Base-by-base conservation (phyloP, 495 filamentous ascomycete genomes). In the Daldinia loculata region DNA sequence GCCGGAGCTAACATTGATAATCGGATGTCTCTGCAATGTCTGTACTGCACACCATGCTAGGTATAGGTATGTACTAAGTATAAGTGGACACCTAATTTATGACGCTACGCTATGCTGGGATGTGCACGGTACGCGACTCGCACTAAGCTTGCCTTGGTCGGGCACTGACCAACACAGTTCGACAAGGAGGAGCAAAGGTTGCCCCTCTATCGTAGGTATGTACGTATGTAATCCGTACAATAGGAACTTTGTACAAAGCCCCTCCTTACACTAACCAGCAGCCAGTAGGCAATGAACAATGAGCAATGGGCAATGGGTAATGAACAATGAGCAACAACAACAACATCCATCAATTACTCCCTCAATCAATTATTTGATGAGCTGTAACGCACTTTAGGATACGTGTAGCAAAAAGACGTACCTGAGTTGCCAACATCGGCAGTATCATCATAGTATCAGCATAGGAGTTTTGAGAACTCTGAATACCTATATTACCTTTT, bases 1-100 rank as follows among this genome's bases (percentile, higher is more conserved):
- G 38, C 51, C 63, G 55, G 63, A 67, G 69, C 69, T 71, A 71
- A 71, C 58, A 72, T 61, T 67, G 69, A 72, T 72, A 67, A 72
- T 72, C 69, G 69, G 69, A 63, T 72, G 69, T 72, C 69, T 72
- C 43, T 72, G 60, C 24, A 11, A 14, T 36, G 62, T 71, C 58
- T 67, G 69, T 71, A 63, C 59, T 67, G 63, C 69, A 71, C 63
- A 71, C 63, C 58, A 66, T 48, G 43, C 43, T 48, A 48, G 43
- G 43, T 48, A 8, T 48, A 48, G 2, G 41, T 12, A 48, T 24
- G 43, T 48, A 48, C 5, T 14, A 24, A 24, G 43, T 30, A 29
- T 56, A 56, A 9, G 30, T 29, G 29, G 50, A 9, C 30, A 53
- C 14, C 50, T 17, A 30, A 38, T 68, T 68, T 59, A 29, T 62